These are phyloP conservation scores for Cryomyces minteri DNA, from an alignment of 495 filamentous ascomycete species.

Conservation along the genomic window DNA sequence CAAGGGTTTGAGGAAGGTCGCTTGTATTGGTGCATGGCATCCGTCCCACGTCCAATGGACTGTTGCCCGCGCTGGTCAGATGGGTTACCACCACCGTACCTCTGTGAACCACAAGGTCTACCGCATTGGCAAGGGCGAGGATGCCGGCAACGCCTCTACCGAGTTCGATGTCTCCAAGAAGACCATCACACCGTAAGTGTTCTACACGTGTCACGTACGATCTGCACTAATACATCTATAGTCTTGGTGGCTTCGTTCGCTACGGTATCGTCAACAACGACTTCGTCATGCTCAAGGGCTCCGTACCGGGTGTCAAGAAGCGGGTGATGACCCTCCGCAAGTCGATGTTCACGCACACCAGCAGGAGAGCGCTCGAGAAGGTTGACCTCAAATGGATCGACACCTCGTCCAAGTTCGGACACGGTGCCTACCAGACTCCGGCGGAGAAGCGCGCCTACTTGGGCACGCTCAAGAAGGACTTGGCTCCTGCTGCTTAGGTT, in stretches of 20 bases:
- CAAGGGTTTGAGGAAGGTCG: slow-evolving; percentile 99
- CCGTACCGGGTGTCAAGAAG: slow-evolving; percentile 97
- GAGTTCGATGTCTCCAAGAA: slow-evolving; percentile 98
- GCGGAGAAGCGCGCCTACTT: slow-evolving; percentile 90
- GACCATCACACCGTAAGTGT: slow-evolving; percentile 92
- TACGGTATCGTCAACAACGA: slow-evolving; percentile 99
- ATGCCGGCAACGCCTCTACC: slow-evolving; percentile 81
- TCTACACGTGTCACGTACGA: slow-evolving; percentile 2
- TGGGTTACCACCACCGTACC: slow-evolving; percentile 99
- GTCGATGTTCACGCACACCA: slow-evolving; percentile 97
- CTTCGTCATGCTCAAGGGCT: slow-evolving; percentile 96
- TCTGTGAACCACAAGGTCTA: slow-evolving; percentile 99
- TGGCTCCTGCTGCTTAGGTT: slow-evolving; percentile 48
- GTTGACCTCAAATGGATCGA: slow-evolving; percentile 99
- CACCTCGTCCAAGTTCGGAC: slow-evolving; percentile 98
- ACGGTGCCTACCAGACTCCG: slow-evolving; percentile 97
- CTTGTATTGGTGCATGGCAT: slow-evolving; percentile 99
- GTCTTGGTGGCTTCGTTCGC: slow-evolving; percentile 95
- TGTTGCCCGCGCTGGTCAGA: slow-evolving; percentile 99
- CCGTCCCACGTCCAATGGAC: slow-evolving; percentile 99
- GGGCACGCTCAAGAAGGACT: slow-evolving; percentile 99
- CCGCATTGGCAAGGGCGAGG: slow-evolving; percentile 82
- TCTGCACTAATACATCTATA: slow-evolving; percentile 28
- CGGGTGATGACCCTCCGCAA: slow-evolving; percentile 97
- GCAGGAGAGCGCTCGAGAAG: slow-evolving; percentile 89